Base-by-base conservation (phyloP, 1,139 yeast species). In the Blastobotrys petasosporus region DNA sequence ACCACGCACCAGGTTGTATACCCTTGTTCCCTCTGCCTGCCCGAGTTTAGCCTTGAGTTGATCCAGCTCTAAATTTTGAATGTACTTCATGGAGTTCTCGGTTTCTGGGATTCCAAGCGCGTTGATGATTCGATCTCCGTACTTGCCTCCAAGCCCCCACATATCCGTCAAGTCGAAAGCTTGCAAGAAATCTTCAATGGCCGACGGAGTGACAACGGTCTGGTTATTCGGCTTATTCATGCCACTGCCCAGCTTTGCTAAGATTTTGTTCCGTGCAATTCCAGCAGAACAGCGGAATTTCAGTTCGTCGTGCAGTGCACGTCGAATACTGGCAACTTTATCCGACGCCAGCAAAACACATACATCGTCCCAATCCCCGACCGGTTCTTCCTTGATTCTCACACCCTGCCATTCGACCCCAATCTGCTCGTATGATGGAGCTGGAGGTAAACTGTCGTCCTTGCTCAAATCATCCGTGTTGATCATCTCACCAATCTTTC, bases 231-330 rank as follows among this genome's bases (percentile, higher is more conserved):
- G 98, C 57, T 92, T 92, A 45, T 75, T 74, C 56, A 71, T 81
- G 2, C 92, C 95, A 10, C 94, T 88, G 0, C 95, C 96, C n/a
- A 92, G 67, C 61, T 92, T 92, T 2, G 97, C 92, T 17, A 90
- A 64, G 2, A 80, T 75, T 61, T 87, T 87, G 47, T 80, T 85
- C 16, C 83, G 69, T 0, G 86, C 85, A 2, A 92, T 66, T 0
- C 98, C 98, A 15, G 94, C 94, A 0, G 97, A 87, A 0, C 97
- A 87, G 0, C 94, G 86, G 59, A 86, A 92, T 1, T 85, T 83
- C 41, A 90, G 68, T 32, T 73, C 73, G 0, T 69, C 60, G 51
- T 69, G 71, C 3, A 92, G 75, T 16, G 68, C 63, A 12, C 63
- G 53, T 35, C 98, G 68, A 2, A 87, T 65, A 0, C 76, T 71